Conservation (phyloP, 352 stramenopile genomes). For the Phytophthora uliginosa region DNA sequence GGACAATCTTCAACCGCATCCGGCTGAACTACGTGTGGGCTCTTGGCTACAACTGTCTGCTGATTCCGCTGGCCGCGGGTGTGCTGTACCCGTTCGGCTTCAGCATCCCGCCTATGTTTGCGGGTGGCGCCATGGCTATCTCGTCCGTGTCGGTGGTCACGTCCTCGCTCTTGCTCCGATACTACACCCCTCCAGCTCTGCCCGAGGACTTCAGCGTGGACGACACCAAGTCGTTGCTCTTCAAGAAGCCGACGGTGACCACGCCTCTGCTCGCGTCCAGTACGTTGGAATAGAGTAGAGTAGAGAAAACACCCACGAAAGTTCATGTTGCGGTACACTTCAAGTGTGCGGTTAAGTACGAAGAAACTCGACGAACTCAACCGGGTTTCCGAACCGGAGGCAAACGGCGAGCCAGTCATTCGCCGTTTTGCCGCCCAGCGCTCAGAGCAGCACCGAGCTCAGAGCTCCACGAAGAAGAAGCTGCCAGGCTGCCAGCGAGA, state of each 20-base stretch:
- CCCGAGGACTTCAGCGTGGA: conserved; percentile 65
- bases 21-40: conserved; percentile 98
- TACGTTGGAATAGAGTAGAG: conserved; percentile 51
- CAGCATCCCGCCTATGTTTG: conserved; percentile 96
- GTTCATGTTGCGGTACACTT: conserved; percentile 24
- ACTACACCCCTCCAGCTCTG: conserved; percentile 89
- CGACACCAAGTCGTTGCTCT: conserved; percentile 83
- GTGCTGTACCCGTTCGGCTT: conserved; percentile 96
- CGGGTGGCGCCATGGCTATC: conserved; percentile 97
- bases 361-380: background rate
- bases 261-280: conserved; percentile 82
- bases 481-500: conserved; percentile 13
- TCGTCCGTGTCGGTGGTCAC: conserved; percentile 97
- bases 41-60: conserved; percentile 98
- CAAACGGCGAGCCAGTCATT: conserved; percentile 21
- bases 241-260: conserved; percentile 83
- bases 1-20: conserved; percentile 98
- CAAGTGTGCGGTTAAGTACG: background rate
- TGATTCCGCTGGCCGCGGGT: conserved; percentile 97
- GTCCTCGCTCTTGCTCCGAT: conserved; percentile 94
- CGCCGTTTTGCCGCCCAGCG: background rate
- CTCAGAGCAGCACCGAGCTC: conserved; percentile 5
- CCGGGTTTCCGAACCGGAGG: conserved; percentile 18
- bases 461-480: conserved; percentile 15
- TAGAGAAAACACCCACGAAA: background rate